Conservation (phyloP, 176 grass and related monocot genomes). For the Alloteropsis semialata region DNA sequence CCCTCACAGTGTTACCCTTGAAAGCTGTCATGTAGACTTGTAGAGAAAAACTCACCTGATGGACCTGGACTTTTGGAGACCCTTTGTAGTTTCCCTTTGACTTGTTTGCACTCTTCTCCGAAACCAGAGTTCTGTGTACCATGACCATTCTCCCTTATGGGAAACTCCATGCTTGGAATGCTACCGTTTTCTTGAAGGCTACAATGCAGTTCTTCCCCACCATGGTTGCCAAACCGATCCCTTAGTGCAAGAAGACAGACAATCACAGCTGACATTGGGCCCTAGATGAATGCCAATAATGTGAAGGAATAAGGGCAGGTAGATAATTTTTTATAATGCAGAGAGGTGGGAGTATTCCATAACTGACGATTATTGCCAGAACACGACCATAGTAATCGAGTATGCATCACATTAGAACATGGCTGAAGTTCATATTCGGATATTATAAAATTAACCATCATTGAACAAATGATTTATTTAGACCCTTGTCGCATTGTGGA, state of each 20-base stretch:
- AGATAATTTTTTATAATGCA: slow-evolving; percentile 4
- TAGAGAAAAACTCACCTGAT: slow-evolving; percentile 33
- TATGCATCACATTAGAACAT: neutral
- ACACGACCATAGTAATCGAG: neutral
- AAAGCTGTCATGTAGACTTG: neutral
- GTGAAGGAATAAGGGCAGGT: neutral
- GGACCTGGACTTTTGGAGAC: slow-evolving; percentile 4
- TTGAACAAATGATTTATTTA: neutral
- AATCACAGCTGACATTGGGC: slow-evolving; percentile 49
- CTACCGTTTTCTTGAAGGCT: slow-evolving; percentile 26
- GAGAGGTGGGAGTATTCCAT: slow-evolving; percentile 3
- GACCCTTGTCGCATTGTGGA: neutral
- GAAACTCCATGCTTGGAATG: slow-evolving; percentile 15
- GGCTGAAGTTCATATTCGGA: neutral
- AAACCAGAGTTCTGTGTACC: slow-evolving; percentile 5
- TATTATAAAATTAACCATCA: neutral
- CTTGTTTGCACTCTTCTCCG: slow-evolving; percentile 15
- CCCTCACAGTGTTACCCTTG: neutral
- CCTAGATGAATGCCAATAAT: slow-evolving; percentile 43
- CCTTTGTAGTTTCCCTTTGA: slow-evolving; percentile 16
- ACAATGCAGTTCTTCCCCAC: slow-evolving; percentile 18
- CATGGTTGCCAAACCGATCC: slow-evolving; percentile 33
- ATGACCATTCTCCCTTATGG: slow-evolving; percentile 24
- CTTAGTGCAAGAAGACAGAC: slow-evolving; percentile 48
- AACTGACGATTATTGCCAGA: neutral